phyloP scores from a whole-genome alignment of 176 grass and related monocot genomes.

The Avena insularis region DNA sequence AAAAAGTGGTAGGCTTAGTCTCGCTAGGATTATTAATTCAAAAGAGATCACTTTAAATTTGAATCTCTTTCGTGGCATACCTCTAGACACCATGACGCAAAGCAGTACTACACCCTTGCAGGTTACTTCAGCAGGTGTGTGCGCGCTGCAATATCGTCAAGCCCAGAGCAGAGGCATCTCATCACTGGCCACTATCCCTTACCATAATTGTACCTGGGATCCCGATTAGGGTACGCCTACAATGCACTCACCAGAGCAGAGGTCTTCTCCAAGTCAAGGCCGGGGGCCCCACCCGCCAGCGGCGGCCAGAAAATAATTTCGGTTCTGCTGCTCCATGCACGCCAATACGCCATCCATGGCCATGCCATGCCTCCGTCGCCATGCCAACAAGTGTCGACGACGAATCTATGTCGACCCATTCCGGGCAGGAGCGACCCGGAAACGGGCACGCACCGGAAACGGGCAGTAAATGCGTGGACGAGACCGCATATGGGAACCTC shows the following conservation, averaged over 20 bases:
- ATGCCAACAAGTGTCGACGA: background rate
- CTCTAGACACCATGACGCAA: background rate
- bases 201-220: conserved; percentile 30
- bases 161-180: background rate
- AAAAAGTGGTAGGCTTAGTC: too few relatives aligned
- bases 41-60: too few relatives aligned
- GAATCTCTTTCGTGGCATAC: background rate
- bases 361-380: background rate
- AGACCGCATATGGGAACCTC: background rate
- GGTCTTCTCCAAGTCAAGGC: conserved; percentile 42
- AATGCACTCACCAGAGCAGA: background rate
- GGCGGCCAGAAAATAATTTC: background rate
- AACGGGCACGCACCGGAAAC: background rate
- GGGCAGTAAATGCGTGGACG: background rate
- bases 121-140: background rate
- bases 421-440: background rate
- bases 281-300: background rate
- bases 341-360: conserved; percentile 2
- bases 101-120: background rate
- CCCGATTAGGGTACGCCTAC: conserved; percentile 15
- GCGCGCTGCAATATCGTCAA: background rate
- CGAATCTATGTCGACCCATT: conserved; percentile 8
- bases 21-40: too few relatives aligned
- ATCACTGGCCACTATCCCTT: background rate
- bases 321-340: background rate